phyloP scores from a whole-genome alignment of 495 filamentous ascomycete species.

The Letharia columbiana region DNA sequence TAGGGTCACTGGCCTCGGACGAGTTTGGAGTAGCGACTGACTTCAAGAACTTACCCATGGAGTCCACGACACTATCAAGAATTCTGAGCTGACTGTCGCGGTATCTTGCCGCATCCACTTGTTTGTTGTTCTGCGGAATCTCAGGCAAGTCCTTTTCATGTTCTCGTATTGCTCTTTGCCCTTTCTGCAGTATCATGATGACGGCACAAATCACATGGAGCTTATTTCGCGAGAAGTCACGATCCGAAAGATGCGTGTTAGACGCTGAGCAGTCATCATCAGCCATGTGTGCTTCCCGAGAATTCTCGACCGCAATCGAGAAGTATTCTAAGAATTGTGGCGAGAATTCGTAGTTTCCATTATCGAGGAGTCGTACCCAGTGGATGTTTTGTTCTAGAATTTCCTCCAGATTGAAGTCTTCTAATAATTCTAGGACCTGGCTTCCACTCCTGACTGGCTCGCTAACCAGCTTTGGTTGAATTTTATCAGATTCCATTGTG shows the following conservation, averaged over 20 bases:
- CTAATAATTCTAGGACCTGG: slow-evolving; percentile 3
- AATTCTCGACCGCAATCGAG: slow-evolving; percentile 23
- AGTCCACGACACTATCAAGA: slow-evolving; percentile 12
- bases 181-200: slow-evolving; percentile 26
- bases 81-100: slow-evolving; percentile 21
- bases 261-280: slow-evolving; percentile 2
- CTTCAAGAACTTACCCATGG: slow-evolving; percentile 13
- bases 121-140: slow-evolving; percentile 18
- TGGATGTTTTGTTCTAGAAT: slow-evolving; percentile 18
- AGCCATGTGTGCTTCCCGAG: slow-evolving; percentile 12
- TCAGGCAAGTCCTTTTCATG: slow-evolving; percentile 10
- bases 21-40: slow-evolving; percentile 5
- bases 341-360: slow-evolving; percentile 15
- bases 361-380: slow-evolving; percentile 24
- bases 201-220: slow-evolving; percentile 22
- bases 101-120: slow-evolving; percentile 25
- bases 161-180: slow-evolving; percentile 11
- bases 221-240: slow-evolving; percentile 21
- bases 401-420: slow-evolving; percentile 2
- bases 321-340: slow-evolving; percentile 21
- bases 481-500: background rate
- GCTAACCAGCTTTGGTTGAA: background rate
- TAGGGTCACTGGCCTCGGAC: background rate
- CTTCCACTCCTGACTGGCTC: background rate
- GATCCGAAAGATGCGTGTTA: background rate